Evolutionary conservation across 352 stramenopile genomes (phyloP), one percentile per base, ranked within the genome.

Genomic region (Globisporangium heterothallicum): DNA sequence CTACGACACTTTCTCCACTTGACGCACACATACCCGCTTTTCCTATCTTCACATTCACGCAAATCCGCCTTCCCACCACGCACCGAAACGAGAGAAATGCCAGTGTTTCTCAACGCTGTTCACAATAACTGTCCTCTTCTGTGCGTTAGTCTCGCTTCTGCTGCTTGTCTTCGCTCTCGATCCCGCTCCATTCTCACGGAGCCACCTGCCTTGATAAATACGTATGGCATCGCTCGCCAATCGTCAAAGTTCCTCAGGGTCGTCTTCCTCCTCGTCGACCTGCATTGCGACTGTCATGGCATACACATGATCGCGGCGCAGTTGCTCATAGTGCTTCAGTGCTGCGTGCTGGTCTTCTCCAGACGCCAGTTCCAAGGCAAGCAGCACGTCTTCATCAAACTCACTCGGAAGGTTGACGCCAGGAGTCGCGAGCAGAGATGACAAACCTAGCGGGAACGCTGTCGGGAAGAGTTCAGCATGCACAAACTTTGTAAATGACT

Each of bases 321-420:
- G 55, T 49, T 86, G 74, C 36, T 84, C 71, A 56, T 72, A 86
- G 49, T 78, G 63, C 35, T 76, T 71, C 59, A 85, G 66, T n/a
- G 77, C 77, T 12, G 69, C 77, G 53, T 81, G 74, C 51, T 88
- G 77, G 42, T 88, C 77, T 46, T 86, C 69, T 6, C 70, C 77
- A 1, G 74, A 80, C 42, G 73, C 68, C 25, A 86, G 35, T 46
- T 88, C 73, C n/a, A 88, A 52, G 19, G 77, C 77, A 7, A 88
- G 55, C 61, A 84, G 65, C 35, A 86, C 56, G 34, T 88, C 77
- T 19, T 69, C 63, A 42, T 88, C 77, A 22, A 75, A 72, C 53
- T 84, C 66, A 3, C 63, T 77, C 29, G 68, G 56, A 7, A 80
- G 53, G 0, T 56, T 58, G n/a, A 79, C 63, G 2, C 71, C 61